Percentiles rank a stretch among this genome's conserved stretches.
phyloP scores from a whole-genome alignment of 805 yeast genomes.

The Candida ascalaphidarum region DNA sequence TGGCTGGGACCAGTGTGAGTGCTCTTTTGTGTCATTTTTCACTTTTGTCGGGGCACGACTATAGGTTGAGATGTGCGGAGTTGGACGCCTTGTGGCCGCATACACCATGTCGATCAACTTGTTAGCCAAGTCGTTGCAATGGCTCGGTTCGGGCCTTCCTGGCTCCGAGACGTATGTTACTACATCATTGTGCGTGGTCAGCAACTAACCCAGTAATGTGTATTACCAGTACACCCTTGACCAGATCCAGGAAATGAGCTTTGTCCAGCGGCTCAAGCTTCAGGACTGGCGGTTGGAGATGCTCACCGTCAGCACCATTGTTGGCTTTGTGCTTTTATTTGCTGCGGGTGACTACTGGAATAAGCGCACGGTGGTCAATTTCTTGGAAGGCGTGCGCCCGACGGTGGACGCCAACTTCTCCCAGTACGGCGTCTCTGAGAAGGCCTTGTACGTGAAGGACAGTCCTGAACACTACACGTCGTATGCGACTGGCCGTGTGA shows the following conservation, averaged over 20 bases:
- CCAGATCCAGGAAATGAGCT: slow-evolving; percentile 50
- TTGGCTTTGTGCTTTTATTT: slow-evolving; percentile 42
- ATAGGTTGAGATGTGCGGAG: too few relatives aligned
- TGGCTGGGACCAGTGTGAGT: too few relatives aligned
- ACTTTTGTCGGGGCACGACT: too few relatives aligned
- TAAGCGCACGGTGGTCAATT: slow-evolving; percentile 41
- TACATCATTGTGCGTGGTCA: too few relatives aligned
- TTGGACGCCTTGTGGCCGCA: too few relatives aligned
- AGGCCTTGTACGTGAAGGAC: slow-evolving; percentile 48
- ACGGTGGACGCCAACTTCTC: slow-evolving; percentile 61
- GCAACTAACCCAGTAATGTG: slow-evolving; percentile 4
- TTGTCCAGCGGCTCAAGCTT: slow-evolving; percentile 46
- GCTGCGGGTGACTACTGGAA: slow-evolving; percentile 55
- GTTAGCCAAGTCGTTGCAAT: too few relatives aligned
- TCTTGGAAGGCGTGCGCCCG: slow-evolving; percentile 42
- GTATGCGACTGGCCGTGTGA: slow-evolving; percentile 85
- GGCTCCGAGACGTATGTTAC: too few relatives aligned
- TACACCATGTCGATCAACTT: too few relatives aligned
- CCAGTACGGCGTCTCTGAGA: slow-evolving; percentile 58
- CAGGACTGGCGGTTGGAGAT: slow-evolving; percentile 78
- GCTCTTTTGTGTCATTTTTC: too few relatives aligned
- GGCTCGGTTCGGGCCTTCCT: too few relatives aligned
- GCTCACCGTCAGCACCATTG: slow-evolving; percentile 43
- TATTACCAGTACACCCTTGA: slow-evolving; percentile 30
- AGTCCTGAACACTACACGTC: slow-evolving; percentile 54